Conservation (phyloP, 83 land plant genomes). For the Diphasiastrum complanatum region DNA sequence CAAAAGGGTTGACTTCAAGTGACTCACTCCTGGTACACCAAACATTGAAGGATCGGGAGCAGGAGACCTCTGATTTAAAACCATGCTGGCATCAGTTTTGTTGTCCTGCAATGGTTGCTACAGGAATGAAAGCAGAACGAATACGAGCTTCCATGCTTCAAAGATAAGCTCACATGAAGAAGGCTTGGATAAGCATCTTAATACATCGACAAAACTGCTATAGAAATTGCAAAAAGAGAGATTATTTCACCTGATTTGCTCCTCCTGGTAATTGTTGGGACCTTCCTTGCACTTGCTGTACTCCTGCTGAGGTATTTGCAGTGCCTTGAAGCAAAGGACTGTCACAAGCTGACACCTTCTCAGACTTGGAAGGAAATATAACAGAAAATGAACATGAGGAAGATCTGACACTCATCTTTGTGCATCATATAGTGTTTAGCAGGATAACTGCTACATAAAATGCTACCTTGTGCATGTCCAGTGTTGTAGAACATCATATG, state of each 20-base stretch:
- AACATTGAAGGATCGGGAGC: constrained; percentile 73
- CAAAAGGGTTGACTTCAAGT: constrained; percentile 40
- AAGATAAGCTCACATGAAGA: neutral
- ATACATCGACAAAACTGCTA: neutral
- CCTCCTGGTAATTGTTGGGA: constrained; percentile 49
- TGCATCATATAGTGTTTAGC: no score
- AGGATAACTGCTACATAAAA: no score
- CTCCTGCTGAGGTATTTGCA: constrained; percentile 45
- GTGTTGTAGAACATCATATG: no score
- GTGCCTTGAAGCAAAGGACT: constrained; percentile 57
- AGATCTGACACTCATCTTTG: no score
- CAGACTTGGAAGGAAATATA: neutral
- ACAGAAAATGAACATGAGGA: neutral
- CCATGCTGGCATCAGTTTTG: constrained; percentile 57
- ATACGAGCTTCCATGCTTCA: neutral
- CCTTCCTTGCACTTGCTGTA: constrained; percentile 76
- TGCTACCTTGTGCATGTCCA: no score
- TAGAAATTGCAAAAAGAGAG: neutral
- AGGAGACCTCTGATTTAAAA: constrained; percentile 57
- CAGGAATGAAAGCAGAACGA: neutral
- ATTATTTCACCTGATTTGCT: constrained; percentile 27
- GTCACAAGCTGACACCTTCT: constrained; percentile 11
- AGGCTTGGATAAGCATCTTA: no score
- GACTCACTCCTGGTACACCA: constrained; percentile 69
- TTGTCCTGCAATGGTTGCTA: constrained; percentile 39